These are phyloP conservation scores for Eucommia ulmoides DNA, from an alignment of 257 asterid species.

Conservation along the genomic window DNA sequence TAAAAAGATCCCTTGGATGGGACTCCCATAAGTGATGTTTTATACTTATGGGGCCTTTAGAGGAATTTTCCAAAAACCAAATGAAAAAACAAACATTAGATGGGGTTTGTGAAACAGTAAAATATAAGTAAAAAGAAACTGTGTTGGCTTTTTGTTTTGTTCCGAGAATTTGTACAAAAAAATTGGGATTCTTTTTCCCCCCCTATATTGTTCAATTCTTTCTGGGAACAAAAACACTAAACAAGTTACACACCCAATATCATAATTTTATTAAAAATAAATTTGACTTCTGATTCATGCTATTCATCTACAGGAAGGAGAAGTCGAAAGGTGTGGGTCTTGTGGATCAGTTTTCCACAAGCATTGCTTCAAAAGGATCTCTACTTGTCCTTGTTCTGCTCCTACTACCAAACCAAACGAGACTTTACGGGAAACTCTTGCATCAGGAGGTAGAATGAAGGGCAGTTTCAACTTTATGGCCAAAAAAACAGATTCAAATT, in stretches of 20 bases:
- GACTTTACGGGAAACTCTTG: slow-evolving; percentile 20
- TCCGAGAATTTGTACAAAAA: background rate
- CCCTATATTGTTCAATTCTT: no score
- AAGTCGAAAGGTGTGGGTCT: slow-evolving; percentile 59
- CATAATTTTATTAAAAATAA: no score
- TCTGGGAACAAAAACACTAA: no score
- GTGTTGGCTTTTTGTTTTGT: no score
- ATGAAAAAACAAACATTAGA: no score
- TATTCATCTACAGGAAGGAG: slow-evolving; percentile 60
- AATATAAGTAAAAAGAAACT: no score
- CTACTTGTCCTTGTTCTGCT: slow-evolving; percentile 69
- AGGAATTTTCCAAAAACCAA: no score
- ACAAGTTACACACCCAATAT: no score
- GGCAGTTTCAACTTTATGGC: slow-evolving; percentile 18
- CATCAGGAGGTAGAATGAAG: background rate
- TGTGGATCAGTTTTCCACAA: slow-evolving; percentile 70
- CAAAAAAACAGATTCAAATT: slow-evolving; percentile 23
- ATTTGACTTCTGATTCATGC: background rate
- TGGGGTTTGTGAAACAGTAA: no score
- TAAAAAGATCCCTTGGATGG: no score
- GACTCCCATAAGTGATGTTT: no score
- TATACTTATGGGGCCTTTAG: no score
- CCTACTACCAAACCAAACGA: slow-evolving; percentile 27
- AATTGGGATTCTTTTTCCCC: background rate
- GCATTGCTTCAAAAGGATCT: slow-evolving; percentile 51